A percentile compares a stretch with the other conserved stretches of the same genome.
These are phyloP conservation scores for Clitopilus hobsonii DNA, from an alignment of 768 basidiomycete species.

Conservation along the genomic window DNA sequence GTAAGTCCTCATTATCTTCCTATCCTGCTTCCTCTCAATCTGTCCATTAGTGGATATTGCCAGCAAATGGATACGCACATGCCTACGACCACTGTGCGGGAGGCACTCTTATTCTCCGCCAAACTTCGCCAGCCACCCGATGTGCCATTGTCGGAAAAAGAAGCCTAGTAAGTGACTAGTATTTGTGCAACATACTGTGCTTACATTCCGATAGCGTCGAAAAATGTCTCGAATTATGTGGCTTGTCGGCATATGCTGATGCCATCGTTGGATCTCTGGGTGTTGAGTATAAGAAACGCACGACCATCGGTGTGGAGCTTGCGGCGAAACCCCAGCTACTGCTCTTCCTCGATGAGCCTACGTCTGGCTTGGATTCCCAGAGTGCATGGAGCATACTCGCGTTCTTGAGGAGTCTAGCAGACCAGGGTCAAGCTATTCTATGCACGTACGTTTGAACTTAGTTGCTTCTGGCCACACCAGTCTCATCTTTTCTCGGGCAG, in stretches of 20 bases:
- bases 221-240: conserved; percentile 53
- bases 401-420: conserved; percentile 72
- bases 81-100: conserved; percentile 69
- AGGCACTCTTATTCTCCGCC: conserved; percentile 78
- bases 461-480: too few relatives aligned
- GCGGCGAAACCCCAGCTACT: conserved; percentile 67
- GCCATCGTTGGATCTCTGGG: conserved; percentile 56
- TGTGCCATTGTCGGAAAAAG: conserved; percentile 63
- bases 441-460: conserved; percentile 87
- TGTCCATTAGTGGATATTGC: conserved; percentile 52
- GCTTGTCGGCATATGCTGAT: conserved; percentile 54
- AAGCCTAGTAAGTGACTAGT: conserved; percentile 54
- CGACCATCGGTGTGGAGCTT: conserved; percentile 58
- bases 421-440: conserved; percentile 81
- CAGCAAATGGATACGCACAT: conserved; percentile 85
- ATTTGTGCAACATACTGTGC: background rate
- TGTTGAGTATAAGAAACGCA: conserved; percentile 48
- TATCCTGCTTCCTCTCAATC: background rate
- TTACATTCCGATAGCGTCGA: conserved; percentile 21
- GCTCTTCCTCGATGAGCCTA: conserved; percentile 87
- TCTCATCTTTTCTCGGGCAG: too few relatives aligned
- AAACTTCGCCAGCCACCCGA: conserved; percentile 66
- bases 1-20: conserved; percentile 11
- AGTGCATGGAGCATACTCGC: conserved; percentile 80
- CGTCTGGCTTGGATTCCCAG: conserved; percentile 83